phyloP scores from a whole-genome alignment of 768 basidiomycete genomes.

The Peribolospora baueri region DNA sequence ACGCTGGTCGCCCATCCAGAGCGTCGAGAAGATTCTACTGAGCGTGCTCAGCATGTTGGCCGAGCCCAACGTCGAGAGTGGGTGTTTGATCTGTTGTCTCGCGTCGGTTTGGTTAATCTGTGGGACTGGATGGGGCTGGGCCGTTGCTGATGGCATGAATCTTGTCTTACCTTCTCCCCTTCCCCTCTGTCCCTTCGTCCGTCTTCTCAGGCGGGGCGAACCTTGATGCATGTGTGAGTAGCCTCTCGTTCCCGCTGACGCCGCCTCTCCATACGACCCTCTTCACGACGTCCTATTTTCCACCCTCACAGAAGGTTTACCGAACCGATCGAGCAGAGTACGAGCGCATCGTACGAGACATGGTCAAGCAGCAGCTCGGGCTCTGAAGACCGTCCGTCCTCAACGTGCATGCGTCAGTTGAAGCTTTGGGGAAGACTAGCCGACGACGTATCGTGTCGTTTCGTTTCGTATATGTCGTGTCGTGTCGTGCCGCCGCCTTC shows the following conservation, averaged over 20 bases:
- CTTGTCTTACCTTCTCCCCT: not conserved
- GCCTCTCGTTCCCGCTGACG: not conserved
- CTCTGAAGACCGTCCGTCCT: not conserved
- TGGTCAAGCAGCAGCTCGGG: conserved; percentile 66
- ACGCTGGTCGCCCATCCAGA: conserved; percentile 96
- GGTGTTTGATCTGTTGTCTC: conserved; percentile 14
- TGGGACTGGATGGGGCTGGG: conserved; percentile 6
- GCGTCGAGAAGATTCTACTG: conserved; percentile 77
- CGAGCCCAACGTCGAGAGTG: conserved; percentile 90
- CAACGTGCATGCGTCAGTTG: no score
- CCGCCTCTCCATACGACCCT: no score
- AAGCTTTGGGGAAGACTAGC: no score
- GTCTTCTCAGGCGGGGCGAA: not conserved
- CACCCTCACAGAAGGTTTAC: conserved; percentile 44
- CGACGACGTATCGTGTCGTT: no score
- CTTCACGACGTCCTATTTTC: not conserved
- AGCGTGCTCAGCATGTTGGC: conserved; percentile 96
- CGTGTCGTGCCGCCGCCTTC: no score
- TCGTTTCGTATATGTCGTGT: no score
- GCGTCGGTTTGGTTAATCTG: no score
- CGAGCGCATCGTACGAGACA: conserved; percentile 57
- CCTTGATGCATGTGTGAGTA: conserved; percentile 39
- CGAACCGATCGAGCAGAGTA: conserved; percentile 72
- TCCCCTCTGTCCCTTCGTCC: not conserved
- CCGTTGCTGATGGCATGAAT: conserved; percentile 11